Conservation (phyloP, 2,329 filamentous ascomycete genomes). For the Sphaerulina musiva region DNA sequence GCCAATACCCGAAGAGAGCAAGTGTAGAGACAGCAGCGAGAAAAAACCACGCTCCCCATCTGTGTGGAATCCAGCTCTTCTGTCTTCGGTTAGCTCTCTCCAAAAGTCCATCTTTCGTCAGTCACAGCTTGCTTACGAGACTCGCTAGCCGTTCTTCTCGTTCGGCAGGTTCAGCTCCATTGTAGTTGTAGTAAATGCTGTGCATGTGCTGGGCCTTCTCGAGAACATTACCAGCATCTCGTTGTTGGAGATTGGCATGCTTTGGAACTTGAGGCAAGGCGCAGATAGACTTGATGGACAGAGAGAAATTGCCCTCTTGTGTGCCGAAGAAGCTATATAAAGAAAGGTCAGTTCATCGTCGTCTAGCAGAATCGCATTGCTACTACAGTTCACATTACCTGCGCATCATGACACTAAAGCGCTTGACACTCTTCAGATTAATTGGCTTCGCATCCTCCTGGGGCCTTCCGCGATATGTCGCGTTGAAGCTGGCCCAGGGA, state of each 20-base stretch:
- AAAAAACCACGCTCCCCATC: too few species aligned
- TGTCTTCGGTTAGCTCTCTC: too few species aligned
- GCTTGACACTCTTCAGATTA: conserved; percentile 54
- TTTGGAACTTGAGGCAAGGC: conserved; percentile 33
- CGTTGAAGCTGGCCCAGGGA: conserved; percentile 58
- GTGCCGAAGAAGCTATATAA: conserved; percentile 62
- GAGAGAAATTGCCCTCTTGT: conserved; percentile 62
- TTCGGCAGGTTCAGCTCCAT: too few species aligned
- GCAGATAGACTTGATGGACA: conserved; percentile 52
- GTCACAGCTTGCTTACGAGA: too few species aligned
- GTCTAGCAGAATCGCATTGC: background rate
- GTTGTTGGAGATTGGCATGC: background rate
- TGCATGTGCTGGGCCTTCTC: too few species aligned
- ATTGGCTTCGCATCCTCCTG: conserved; percentile 55
- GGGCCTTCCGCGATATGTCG: conserved; percentile 67
- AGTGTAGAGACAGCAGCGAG: too few species aligned
- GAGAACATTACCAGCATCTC: too few species aligned
- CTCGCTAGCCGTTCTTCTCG: too few species aligned
- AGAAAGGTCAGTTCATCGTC: background rate
- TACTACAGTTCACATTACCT: conserved; percentile 47
- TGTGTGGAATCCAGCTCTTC: too few species aligned
- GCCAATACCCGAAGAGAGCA: too few species aligned
- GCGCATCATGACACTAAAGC: conserved; percentile 71
- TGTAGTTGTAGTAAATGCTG: too few species aligned
- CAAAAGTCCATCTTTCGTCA: too few species aligned